phyloP scores from a whole-genome alignment of 2,329 filamentous ascomycete genomes.

The Colletotrichum lini region DNA sequence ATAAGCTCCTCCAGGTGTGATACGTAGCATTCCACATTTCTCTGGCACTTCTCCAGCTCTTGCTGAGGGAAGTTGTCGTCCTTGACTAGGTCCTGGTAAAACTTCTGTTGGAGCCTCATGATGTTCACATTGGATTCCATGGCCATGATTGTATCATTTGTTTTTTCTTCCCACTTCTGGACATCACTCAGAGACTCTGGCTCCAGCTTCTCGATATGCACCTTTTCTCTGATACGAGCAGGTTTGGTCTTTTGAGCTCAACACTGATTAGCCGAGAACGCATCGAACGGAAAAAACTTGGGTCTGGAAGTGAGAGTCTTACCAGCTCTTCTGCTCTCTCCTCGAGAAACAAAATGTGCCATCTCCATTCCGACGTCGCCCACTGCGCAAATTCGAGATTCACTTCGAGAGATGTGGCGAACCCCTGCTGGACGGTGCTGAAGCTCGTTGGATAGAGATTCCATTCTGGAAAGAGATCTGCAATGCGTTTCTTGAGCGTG shows the following conservation, averaged over 20 bases:
- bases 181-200: constrained; percentile 48
- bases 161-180: constrained; percentile 56
- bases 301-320: constrained; percentile 42
- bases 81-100: constrained; percentile 53
- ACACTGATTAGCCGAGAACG: too few species aligned
- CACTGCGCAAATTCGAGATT: constrained; percentile 16
- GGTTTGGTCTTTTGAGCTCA: neutral
- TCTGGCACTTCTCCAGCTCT: neutral
- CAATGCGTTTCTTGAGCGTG: constrained; percentile 45
- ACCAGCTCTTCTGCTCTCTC: constrained; percentile 36
- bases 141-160: constrained; percentile 53
- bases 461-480: neutral
- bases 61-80: constrained; percentile 44
- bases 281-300: constrained; percentile 33
- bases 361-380: constrained; percentile 44
- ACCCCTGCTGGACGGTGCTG: constrained; percentile 48
- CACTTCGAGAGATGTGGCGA: constrained; percentile 38
- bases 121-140: constrained; percentile 56
- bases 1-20: constrained; percentile 23
- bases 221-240: constrained; percentile 8
- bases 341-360: constrained; percentile 44
- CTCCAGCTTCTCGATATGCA: neutral
- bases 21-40: neutral
- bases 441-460: constrained; percentile 49
- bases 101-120: constrained; percentile 48